Evolutionary conservation across 345 rosid genomes (phyloP).

Genomic region (Erysimum cheiranthoides): DNA sequence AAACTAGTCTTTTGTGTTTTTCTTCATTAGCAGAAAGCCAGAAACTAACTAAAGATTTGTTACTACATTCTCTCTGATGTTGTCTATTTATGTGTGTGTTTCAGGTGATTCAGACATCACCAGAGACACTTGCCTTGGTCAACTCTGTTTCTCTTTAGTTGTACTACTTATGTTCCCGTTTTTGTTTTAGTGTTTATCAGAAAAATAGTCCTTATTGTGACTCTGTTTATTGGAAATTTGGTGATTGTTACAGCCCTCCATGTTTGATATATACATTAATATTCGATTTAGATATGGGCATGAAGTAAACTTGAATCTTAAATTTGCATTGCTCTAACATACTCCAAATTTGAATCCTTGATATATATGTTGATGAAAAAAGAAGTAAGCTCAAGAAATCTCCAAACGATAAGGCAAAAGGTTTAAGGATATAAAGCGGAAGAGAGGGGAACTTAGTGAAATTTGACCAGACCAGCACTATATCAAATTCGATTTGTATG

Average conservation of each 20-base stretch:
- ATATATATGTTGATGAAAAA: too few relatives aligned
- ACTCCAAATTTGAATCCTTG: neutral
- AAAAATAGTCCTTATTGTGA: neutral
- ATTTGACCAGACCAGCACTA: too few relatives aligned
- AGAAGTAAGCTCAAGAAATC: too few relatives aligned
- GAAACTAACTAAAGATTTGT: neutral
- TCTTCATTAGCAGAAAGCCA: conserved; percentile 2
- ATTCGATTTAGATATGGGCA: neutral
- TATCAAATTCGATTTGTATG: too few relatives aligned
- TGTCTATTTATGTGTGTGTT: conserved; percentile 23
- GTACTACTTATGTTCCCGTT: neutral
- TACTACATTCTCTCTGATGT: conserved; percentile 4
- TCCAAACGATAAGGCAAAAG: too few relatives aligned
- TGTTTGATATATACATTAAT: neutral
- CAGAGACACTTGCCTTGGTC: neutral
- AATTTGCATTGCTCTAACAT: neutral
- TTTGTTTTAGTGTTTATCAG: conserved; percentile 2
- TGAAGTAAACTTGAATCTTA: neutral
- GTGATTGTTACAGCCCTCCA: neutral
- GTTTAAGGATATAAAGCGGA: too few relatives aligned
- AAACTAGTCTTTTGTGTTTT: neutral
- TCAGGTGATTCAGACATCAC: conserved; percentile 33
- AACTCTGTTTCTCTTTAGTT: conserved; percentile 28
- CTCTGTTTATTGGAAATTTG: neutral
- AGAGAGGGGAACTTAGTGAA: too few relatives aligned